Conservation (phyloP, 1,139 yeast genomes). For the Suhomyces taliae region DNA sequence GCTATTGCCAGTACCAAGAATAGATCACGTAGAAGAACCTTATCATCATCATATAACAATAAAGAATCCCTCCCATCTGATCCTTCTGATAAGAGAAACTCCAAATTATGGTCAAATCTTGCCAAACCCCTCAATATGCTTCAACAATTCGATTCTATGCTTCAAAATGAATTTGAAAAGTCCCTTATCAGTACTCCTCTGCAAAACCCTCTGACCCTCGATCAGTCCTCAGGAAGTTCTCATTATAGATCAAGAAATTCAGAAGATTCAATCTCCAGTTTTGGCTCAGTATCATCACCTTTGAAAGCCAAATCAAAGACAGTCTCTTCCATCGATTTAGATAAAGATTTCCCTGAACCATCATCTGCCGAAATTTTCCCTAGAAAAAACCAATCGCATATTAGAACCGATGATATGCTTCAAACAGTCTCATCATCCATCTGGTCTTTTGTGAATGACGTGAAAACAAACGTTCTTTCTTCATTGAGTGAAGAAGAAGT, state of each 20-base stretch:
- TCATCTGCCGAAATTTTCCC: constrained; percentile 1
- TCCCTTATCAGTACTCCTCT: constrained; percentile 27
- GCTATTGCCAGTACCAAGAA: constrained; percentile 34
- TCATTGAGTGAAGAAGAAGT: constrained; percentile 33
- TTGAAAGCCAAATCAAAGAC: constrained; percentile 23
- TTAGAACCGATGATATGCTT: constrained; percentile 24
- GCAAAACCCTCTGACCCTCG: constrained; percentile 5
- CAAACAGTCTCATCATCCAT: constrained; percentile 45
- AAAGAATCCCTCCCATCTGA: constrained; percentile 3
- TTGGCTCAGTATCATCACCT: constrained; percentile 27
- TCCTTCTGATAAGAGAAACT: constrained; percentile 15
- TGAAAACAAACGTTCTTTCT: constrained; percentile 38
- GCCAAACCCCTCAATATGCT: constrained; percentile 62
- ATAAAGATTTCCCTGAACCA: constrained; percentile 9
- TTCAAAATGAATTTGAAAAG: constrained; percentile 66
- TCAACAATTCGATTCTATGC: constrained; percentile 66
- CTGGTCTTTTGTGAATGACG: constrained; percentile 49
- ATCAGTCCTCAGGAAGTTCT: constrained; percentile 6
- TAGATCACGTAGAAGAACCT: constrained; percentile 23
- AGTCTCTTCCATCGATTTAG: constrained; percentile 4
- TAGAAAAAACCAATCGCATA: not conserved
- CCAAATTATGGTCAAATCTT: constrained; percentile 39
- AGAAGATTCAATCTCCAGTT: constrained; percentile 30
- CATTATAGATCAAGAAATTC: constrained; percentile 22
- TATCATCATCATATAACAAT: constrained; percentile 16